Evolutionary conservation across 2,329 filamentous ascomycete genomes (phyloP).

Genomic region (Cadophora gregata): DNA sequence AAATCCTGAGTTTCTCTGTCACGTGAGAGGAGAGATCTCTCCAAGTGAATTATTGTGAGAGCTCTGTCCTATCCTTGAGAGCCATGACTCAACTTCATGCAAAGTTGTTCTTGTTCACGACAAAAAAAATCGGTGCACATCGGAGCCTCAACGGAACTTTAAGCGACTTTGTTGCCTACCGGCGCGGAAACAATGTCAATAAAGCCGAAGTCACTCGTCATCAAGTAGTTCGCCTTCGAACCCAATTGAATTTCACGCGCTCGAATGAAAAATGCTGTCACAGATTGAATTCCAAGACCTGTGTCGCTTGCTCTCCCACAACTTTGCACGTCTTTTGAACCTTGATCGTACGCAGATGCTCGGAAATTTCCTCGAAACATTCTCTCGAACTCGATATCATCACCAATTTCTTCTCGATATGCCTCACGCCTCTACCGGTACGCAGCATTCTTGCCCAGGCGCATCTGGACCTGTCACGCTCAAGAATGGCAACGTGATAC

Average conservation of each 20-base stretch:
- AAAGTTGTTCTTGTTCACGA: background rate
- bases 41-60: too few relatives aligned
- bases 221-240: background rate
- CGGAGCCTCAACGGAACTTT: too few relatives aligned
- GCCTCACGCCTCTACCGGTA: slow-evolving; percentile 15
- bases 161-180: background rate
- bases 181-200: background rate
- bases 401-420: background rate
- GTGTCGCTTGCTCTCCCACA: background rate
- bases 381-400: too few relatives aligned
- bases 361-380: background rate
- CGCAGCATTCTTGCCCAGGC: slow-evolving; percentile 1
- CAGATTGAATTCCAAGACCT: background rate
- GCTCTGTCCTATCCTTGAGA: too few relatives aligned
- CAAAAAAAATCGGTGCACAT: background rate
- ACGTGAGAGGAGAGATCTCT: too few relatives aligned
- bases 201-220: background rate
- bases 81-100: too few relatives aligned
- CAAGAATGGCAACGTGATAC: background rate
- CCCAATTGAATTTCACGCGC: background rate
- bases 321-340: background rate
- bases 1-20: too few relatives aligned
- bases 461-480: slow-evolving; percentile 5
- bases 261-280: background rate
- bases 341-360: too few relatives aligned